Base-by-base conservation (phyloP, 768 basidiomycete species). In the Mycena galopus region DNA sequence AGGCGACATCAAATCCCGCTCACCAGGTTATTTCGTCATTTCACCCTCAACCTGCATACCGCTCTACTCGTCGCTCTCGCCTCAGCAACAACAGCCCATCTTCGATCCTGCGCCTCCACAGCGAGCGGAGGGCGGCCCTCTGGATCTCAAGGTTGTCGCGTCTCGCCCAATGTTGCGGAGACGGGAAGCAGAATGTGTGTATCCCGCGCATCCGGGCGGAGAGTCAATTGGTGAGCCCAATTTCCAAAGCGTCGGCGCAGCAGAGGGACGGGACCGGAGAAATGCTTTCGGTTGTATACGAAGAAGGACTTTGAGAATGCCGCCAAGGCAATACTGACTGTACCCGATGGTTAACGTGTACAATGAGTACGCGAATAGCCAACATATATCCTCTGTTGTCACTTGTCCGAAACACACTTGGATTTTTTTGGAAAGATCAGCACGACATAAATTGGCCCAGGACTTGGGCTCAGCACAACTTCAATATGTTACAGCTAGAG, bases 271-370 rank as follows among this genome's bases (percentile, higher is more conserved):
- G 96, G 97, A 33, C 97, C 97, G 1, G 98, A 98, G 59, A 99
- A 98, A 83, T 97, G 95, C 79, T 99, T 98, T 80, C 94, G 98
- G n/a, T 88, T 99, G 2, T 99, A 96, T 81, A 99, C 97, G 2
- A 97, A 99, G 81, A 95, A 95, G 4, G 97, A 97, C 1, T 99
- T 94, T 84, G 91, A 96, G 27, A 97, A 97, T 81, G 96, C 97
- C 30, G 98, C 98, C 85, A 99, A 98, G 82, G 97, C 97, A 25
- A 98, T 98, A 82, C 98, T 99, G 83, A 97, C 98, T 82, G 95
- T 98, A 79, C 95, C 98, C 0, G 97, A 98, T 84, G 97, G 97
- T 96, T 69, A 94, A 96, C 3, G 97, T 99, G 4, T 99, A 98
- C 83, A 99, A 98, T 77, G 96, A 95, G 16, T 99, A 97, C 97